Conservation (phyloP, 768 basidiomycete species). For the Xerocomellus intermedius region DNA sequence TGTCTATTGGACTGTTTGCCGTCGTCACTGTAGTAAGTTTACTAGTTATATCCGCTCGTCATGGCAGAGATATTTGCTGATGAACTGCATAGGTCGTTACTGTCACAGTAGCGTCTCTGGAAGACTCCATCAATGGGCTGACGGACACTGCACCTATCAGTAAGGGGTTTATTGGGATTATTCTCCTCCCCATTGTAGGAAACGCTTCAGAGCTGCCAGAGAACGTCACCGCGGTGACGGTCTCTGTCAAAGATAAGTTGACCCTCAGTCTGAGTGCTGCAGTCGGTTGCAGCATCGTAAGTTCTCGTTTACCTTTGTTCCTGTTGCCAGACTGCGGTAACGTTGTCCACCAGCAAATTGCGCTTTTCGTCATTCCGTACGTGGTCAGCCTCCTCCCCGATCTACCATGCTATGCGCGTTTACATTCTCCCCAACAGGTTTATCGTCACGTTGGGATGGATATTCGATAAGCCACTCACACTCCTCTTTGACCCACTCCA, state of each 20-base stretch:
- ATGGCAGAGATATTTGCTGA: neutral
- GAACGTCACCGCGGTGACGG: slow-evolving; percentile 69
- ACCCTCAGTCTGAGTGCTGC: slow-evolving; percentile 85
- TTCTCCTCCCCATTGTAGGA: slow-evolving; percentile 89
- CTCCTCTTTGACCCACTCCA: slow-evolving; percentile 88
- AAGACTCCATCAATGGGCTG: slow-evolving; percentile 60
- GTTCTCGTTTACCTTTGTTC: slow-evolving; percentile 22
- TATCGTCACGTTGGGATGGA: slow-evolving; percentile 78
- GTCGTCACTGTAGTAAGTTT: slow-evolving; percentile 56
- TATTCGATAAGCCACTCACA: slow-evolving; percentile 71
- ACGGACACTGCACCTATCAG: slow-evolving; percentile 46
- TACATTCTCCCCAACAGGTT: slow-evolving; percentile 38
- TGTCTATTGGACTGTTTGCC: slow-evolving; percentile 52
- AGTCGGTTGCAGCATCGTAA: slow-evolving; percentile 76
- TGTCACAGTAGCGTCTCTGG: slow-evolving; percentile 61
- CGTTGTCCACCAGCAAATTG: slow-evolving; percentile 54
- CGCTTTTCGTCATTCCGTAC: slow-evolving; percentile 63
- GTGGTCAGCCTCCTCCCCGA: slow-evolving; percentile 14
- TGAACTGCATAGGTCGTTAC: slow-evolving; percentile 43
- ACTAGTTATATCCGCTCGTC: neutral
- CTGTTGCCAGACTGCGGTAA: no score
- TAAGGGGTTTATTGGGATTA: slow-evolving; percentile 51
- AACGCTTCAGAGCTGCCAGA: slow-evolving; percentile 45
- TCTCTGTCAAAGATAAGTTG: slow-evolving; percentile 85
- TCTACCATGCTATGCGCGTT: neutral